These are phyloP conservation scores for Aspergillus wentii DNA, from an alignment of 495 filamentous ascomycete genomes.

Conservation along the genomic window DNA sequence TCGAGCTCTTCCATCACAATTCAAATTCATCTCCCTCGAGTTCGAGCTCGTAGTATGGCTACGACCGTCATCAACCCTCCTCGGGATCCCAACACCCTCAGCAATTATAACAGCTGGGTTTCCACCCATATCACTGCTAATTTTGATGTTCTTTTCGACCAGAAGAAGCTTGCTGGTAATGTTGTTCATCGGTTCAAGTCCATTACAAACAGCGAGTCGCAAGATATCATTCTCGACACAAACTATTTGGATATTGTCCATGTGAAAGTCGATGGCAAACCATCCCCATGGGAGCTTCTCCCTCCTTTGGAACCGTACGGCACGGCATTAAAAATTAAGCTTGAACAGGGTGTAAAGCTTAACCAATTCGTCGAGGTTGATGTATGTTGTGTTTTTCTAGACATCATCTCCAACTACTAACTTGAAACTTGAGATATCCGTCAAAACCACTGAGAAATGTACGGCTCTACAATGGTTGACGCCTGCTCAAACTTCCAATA, in stretches of 20 bases:
- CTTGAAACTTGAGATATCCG: slow-evolving; percentile 37
- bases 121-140: slow-evolving; percentile 77
- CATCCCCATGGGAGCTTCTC: slow-evolving; percentile 63
- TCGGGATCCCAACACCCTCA: slow-evolving; percentile 85
- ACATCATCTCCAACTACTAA: neutral
- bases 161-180: slow-evolving; percentile 66
- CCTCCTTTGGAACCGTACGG: slow-evolving; percentile 71
- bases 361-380: slow-evolving; percentile 59
- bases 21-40: slow-evolving; percentile 1
- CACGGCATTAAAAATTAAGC: slow-evolving; percentile 66
- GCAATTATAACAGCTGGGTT: slow-evolving; percentile 81
- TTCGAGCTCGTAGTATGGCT: slow-evolving; percentile 28
- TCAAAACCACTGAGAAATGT: slow-evolving; percentile 75
- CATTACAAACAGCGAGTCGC: slow-evolving; percentile 59
- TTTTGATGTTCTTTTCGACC: slow-evolving; percentile 75
- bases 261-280: slow-evolving; percentile 57
- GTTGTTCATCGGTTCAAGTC: slow-evolving; percentile 71
- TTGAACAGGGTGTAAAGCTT: slow-evolving; percentile 57
- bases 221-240: slow-evolving; percentile 82
- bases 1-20: neutral
- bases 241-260: slow-evolving; percentile 67
- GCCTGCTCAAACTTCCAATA: slow-evolving; percentile 85
- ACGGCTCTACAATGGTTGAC: slow-evolving; percentile 93
- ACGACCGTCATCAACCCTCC: slow-evolving; percentile 46
- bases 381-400: slow-evolving; percentile 27